These are phyloP conservation scores for Zarea fungicola DNA, from an alignment of 2,329 filamentous ascomycete species.

Conservation along the genomic window DNA sequence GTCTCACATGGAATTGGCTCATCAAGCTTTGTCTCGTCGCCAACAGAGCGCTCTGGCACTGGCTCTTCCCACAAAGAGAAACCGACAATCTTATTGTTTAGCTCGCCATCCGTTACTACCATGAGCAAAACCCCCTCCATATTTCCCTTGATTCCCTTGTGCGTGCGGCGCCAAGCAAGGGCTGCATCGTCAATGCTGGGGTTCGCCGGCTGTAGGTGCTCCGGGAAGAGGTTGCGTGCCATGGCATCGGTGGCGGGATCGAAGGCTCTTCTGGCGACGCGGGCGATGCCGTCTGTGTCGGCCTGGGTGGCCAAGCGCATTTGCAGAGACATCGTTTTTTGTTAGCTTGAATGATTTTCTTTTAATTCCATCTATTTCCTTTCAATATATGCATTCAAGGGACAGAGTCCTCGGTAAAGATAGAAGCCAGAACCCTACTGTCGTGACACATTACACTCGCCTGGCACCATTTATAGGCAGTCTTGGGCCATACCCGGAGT, in stretches of 20 bases:
- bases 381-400: no score
- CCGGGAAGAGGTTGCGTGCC: slow-evolving; percentile 15
- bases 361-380: no score
- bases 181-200: no score
- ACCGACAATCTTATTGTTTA: slow-evolving; percentile 16
- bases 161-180: slow-evolving; percentile 14
- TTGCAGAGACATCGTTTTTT: slow-evolving; percentile 24
- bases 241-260: slow-evolving; percentile 17
- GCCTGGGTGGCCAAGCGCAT: slow-evolving; percentile 21
- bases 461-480: no score
- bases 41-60: slow-evolving; percentile 2
- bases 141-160: slow-evolving; percentile 14
- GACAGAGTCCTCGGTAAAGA: no score
- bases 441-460: no score
- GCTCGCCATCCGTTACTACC: slow-evolving; percentile 17
- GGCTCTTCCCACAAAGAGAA: slow-evolving; percentile 19
- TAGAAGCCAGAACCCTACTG: no score
- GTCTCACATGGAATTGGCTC: slow-evolving; percentile 10
- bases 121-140: slow-evolving; percentile 14
- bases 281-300: slow-evolving; percentile 22
- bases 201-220: slow-evolving; percentile 12
- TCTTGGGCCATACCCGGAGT: no score
- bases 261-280: slow-evolving; percentile 22
- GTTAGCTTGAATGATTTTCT: no score
- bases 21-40: no score